Evolutionary conservation across 148 eudicot genomes (phyloP).

Genomic region (Vaccinium vitisidaea): DNA sequence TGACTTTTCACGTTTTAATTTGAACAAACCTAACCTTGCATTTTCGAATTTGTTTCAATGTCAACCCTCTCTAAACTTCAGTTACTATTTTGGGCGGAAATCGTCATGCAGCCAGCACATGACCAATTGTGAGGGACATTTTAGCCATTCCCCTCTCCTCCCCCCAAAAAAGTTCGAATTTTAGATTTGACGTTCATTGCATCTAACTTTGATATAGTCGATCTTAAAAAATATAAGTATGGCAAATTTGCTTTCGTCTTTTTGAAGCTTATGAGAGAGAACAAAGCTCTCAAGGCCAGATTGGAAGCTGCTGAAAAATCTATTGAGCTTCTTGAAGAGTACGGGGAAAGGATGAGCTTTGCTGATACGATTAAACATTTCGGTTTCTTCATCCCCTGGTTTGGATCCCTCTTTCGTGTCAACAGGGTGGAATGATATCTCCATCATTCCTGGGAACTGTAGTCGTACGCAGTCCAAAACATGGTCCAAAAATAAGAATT

Average conservation of each 20-base stretch:
- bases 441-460: neutral
- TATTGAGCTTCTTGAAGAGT: neutral
- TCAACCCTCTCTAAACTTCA: no score
- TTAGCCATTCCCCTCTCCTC: no score
- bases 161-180: neutral
- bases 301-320: constrained; percentile 30
- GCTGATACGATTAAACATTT: constrained; percentile 26
- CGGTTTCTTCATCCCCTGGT: constrained; percentile 24
- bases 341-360: constrained; percentile 22
- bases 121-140: no score
- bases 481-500: neutral
- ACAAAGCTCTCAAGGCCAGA: constrained; percentile 39
- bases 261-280: constrained; percentile 50
- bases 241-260: neutral
- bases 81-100: no score
- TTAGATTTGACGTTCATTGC: neutral
- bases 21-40: no score
- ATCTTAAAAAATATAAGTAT: neutral
- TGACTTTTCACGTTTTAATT: no score
- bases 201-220: neutral
- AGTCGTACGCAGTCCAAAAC: no score
- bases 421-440: constrained; percentile 6
- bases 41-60: no score
- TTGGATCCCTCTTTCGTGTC: constrained; percentile 19
- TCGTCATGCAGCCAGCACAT: no score